These are phyloP conservation scores for Coix lacrymajobi DNA, from an alignment of 176 grass and related monocot species.

Conservation along the genomic window DNA sequence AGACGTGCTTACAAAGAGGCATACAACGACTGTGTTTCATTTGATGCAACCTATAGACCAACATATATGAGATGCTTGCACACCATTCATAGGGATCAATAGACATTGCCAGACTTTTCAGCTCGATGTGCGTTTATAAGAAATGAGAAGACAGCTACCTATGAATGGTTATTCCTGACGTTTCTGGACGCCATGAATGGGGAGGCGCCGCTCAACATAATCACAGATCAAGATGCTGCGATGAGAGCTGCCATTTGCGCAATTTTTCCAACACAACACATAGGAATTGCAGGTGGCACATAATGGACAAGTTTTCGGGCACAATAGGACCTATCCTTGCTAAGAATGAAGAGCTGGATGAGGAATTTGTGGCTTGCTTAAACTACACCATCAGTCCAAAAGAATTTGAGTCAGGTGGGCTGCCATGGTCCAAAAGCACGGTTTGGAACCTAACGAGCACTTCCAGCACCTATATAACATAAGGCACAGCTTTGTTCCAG, in stretches of 20 bases:
- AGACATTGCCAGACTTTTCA: background rate
- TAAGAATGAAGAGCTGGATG: background rate
- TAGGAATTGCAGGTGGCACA: background rate
- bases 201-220: background rate
- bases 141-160: background rate
- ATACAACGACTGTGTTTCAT: too few species aligned
- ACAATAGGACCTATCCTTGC: background rate
- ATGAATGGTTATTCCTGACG: background rate
- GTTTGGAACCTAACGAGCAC: too few species aligned
- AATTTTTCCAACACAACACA: background rate
- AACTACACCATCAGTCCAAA: background rate
- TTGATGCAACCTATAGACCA: too few species aligned
- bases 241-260: fast-evolving
- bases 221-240: background rate
- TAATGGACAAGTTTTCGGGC: background rate
- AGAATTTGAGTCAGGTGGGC: background rate
- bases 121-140: background rate
- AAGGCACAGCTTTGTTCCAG: too few species aligned
- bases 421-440: background rate
- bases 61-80: too few species aligned
- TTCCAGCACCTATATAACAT: too few species aligned
- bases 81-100: too few species aligned
- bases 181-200: background rate
- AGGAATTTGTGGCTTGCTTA: background rate
- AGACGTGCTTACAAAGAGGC: too few species aligned